phyloP scores from a whole-genome alignment of 129 eudicot genomes.

The Rutidosis leptorrhynchoides region DNA sequence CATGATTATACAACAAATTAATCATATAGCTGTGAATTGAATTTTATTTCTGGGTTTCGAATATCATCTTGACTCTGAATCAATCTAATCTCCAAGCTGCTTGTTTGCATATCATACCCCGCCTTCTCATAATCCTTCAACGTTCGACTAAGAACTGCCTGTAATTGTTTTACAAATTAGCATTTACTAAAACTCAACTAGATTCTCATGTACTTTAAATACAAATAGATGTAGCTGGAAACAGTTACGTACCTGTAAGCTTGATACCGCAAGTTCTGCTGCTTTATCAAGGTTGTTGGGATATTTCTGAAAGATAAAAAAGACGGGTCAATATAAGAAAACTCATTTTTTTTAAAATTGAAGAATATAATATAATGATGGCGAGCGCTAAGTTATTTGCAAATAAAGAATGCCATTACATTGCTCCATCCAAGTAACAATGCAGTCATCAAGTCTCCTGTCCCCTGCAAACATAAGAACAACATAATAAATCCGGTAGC shows the following conservation, averaged over 20 bases:
- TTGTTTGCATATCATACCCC: slow-evolving; percentile 74
- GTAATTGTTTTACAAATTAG: slow-evolving; percentile 18
- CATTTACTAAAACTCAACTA: background rate
- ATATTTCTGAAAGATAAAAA: slow-evolving; percentile 60
- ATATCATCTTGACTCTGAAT: slow-evolving; percentile 89
- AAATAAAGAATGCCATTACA: slow-evolving; percentile 41
- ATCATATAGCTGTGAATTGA: slow-evolving; percentile 52
- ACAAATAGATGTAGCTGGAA: background rate
- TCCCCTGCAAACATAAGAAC: slow-evolving; percentile 58
- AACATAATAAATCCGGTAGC: background rate
- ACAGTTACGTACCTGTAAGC: slow-evolving; percentile 65
- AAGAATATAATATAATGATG: slow-evolving; percentile 10
- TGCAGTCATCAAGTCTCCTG: slow-evolving; percentile 93
- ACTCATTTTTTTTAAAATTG: background rate
- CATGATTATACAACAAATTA: slow-evolving; percentile 23
- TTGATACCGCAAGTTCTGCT: slow-evolving; percentile 95
- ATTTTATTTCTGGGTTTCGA: slow-evolving; percentile 79
- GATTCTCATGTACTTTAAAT: background rate
- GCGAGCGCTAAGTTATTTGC: background rate
- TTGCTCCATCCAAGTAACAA: slow-evolving; percentile 99
- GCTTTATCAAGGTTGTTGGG: slow-evolving; percentile 88
- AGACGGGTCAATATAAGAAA: slow-evolving; percentile 1
- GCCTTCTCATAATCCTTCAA: slow-evolving; percentile 63
- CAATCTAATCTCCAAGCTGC: slow-evolving; percentile 96
- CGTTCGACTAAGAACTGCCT: slow-evolving; percentile 83